Percentiles rank a stretch among this genome's conserved stretches.
Evolutionary conservation across 2,329 filamentous ascomycete species (phyloP).

Genomic region (Penicillium sp.): DNA sequence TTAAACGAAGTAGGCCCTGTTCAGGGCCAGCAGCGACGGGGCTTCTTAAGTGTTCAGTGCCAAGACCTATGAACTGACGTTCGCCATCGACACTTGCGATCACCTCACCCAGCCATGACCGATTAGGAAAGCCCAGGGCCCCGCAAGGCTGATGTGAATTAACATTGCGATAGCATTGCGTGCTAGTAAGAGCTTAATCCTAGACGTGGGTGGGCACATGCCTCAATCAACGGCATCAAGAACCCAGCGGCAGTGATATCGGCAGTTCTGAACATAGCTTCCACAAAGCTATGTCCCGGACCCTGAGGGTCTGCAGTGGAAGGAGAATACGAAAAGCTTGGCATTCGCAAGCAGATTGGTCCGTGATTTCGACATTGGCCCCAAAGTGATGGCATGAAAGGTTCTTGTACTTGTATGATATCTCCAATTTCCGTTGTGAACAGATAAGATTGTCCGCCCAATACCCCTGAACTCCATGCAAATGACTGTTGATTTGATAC

Average conservation of each 20-base stretch:
- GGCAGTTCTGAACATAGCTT: constrained; percentile 26
- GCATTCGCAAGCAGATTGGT: constrained; percentile 11
- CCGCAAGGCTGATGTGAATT: constrained; percentile 19
- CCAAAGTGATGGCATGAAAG: constrained; percentile 16
- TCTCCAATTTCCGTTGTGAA: constrained; percentile 10
- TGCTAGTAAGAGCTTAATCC: constrained; percentile 26
- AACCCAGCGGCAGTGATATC: constrained; percentile 30
- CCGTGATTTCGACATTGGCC: constrained; percentile 19
- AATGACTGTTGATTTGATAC: constrained; percentile 22
- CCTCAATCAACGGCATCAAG: constrained; percentile 7
- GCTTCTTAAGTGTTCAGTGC: constrained; percentile 27
- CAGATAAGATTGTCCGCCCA: constrained; percentile 3
- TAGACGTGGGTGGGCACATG: not conserved
- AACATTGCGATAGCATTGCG: constrained; percentile 5
- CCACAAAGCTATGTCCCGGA: constrained; percentile 7
- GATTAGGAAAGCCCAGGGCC: constrained; percentile 12
- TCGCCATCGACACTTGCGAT: constrained; percentile 35
- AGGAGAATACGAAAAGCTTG: constrained; percentile 20
- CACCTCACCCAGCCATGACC: constrained; percentile 33
- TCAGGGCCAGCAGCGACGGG: constrained; percentile 6
- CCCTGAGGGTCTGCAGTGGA: not conserved
- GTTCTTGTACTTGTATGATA: constrained; percentile 1
- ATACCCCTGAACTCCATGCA: constrained; percentile 20
- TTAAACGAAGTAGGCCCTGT: not conserved
- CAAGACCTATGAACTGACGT: constrained; percentile 19